Conservation (phyloP, 805 yeast genomes). For the Clavispora asparagi region DNA sequence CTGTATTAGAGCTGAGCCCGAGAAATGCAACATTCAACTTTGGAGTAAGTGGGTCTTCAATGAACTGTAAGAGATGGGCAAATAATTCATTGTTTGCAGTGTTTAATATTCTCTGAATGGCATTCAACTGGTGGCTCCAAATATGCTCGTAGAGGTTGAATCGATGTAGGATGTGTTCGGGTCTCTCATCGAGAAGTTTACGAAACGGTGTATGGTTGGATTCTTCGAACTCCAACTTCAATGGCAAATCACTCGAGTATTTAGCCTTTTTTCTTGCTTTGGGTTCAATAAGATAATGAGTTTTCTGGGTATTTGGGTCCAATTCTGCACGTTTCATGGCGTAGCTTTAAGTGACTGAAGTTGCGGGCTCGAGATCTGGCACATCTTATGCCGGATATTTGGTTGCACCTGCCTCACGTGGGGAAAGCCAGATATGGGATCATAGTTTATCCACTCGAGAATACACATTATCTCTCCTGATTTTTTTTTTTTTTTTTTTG, state of each 20-base stretch:
- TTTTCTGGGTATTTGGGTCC: slow-evolving; percentile 21
- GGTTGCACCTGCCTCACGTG: not conserved
- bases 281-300: slow-evolving; percentile 28
- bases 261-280: slow-evolving; percentile 1
- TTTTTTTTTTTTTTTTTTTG: not conserved
- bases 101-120: slow-evolving; percentile 26
- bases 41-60: slow-evolving; percentile 10
- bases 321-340: slow-evolving; percentile 1
- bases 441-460: not conserved
- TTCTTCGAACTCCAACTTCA: not conserved
- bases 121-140: slow-evolving; percentile 25
- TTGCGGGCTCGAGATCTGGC: not conserved
- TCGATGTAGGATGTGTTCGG: slow-evolving; percentile 17
- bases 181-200: slow-evolving; percentile 19
- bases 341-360: not conserved
- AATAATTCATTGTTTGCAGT: slow-evolving; percentile 29
- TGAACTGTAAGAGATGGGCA: slow-evolving; percentile 20
- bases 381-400: not conserved
- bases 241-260: not conserved
- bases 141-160: slow-evolving; percentile 18
- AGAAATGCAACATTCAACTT: slow-evolving; percentile 31
- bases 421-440: not conserved
- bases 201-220: slow-evolving; percentile 18
- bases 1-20: slow-evolving; percentile 35
- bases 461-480: not conserved